Evolutionary conservation across 2,329 filamentous ascomycete species (phyloP), one percentile per base, ranked within the genome.

Genomic region (Stachybotrys chartarum): DNA sequence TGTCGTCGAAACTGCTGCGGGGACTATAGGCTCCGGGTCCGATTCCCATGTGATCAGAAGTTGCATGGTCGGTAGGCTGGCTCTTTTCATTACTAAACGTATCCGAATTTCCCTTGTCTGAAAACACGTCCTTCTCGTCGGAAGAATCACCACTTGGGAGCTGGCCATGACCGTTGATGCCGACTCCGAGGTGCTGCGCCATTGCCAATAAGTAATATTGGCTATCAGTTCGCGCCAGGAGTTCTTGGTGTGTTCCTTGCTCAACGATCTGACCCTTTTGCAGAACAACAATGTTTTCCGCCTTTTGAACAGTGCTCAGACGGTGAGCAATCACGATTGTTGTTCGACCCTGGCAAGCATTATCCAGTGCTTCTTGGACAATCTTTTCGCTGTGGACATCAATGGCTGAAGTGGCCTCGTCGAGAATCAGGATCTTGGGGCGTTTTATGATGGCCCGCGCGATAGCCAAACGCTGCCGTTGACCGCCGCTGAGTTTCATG

Each of bases 261-360:
- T 86, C 82, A 7, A 82, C 69, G 6, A 82, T 74, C 52, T 76
- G 69, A 1, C 88, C 88, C 59, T 84, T 78, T 45, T 84, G 76
- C 58, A 87, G 70, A 3, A 87, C 83, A 7, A 86, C 70, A 42
- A 87, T 86, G 51, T 81, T 77, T 59, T 87, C 81, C 0, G 84
- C 83, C 52, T 78, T 72, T 59, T 76, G 76, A 54, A 82, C 78
- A 0, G 79, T 82, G 0, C 76, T 76, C 3, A 83, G 68, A 3
- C 79, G 69, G 66, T 83, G 80, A 0, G 84, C 83, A 53, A 86
- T 83, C 11, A 83, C 75, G 44, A 87, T 81, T 0, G 82, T 86
- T 0, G 84, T 87, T 11, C 82, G 72, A 47, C 77, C 75, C 50
- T 73, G 68, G 0, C 80, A 79, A 0, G 83, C 71, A 16, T 72